phyloP scores from a whole-genome alignment of 2,329 filamentous ascomycete genomes.

The Stemphylium lycopersici region DNA sequence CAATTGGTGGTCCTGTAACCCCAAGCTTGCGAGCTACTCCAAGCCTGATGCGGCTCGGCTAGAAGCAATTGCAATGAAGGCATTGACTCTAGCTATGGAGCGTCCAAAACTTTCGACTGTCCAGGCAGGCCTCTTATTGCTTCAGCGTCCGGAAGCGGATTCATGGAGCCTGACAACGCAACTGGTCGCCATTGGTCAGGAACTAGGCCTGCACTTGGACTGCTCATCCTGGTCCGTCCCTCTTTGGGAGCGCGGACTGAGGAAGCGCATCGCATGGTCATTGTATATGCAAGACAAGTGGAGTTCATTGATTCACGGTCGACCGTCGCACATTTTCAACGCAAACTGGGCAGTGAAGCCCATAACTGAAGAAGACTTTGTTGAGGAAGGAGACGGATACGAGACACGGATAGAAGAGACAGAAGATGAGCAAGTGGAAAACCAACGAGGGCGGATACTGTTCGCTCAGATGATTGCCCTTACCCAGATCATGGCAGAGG shows the following conservation, averaged over 20 bases:
- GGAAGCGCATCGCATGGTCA: constrained; percentile 88
- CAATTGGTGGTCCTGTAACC: constrained; percentile 84
- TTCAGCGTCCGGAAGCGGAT: constrained; percentile 76
- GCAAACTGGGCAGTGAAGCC: constrained; percentile 77
- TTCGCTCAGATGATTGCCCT: constrained; percentile 79
- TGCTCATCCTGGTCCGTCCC: constrained; percentile 88
- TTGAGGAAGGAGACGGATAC: constrained; percentile 65
- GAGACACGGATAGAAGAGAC: constrained; percentile 53
- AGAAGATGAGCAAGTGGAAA: constrained; percentile 66
- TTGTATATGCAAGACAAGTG: constrained; percentile 95
- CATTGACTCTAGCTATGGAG: constrained; percentile 77
- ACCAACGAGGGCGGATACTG: constrained; percentile 70
- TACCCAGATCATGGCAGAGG: constrained; percentile 77
- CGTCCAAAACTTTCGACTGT: constrained; percentile 82
- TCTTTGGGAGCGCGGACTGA: constrained; percentile 81
- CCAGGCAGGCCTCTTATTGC: constrained; percentile 75
- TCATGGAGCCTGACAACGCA: constrained; percentile 88
- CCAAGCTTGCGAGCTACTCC: constrained; percentile 66
- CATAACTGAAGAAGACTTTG: constrained; percentile 72
- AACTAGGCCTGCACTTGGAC: constrained; percentile 87
- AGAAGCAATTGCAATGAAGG: constrained; percentile 74
- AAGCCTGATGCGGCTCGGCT: constrained; percentile 75
- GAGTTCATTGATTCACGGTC: constrained; percentile 83
- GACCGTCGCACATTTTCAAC: constrained; percentile 76
- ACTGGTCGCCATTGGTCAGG: constrained; percentile 83